Evolutionary conservation across 1,284 basidiomycete species (phyloP), one percentile per base, ranked within the genome.

Genomic region (Fomitiporia mediterranea): DNA sequence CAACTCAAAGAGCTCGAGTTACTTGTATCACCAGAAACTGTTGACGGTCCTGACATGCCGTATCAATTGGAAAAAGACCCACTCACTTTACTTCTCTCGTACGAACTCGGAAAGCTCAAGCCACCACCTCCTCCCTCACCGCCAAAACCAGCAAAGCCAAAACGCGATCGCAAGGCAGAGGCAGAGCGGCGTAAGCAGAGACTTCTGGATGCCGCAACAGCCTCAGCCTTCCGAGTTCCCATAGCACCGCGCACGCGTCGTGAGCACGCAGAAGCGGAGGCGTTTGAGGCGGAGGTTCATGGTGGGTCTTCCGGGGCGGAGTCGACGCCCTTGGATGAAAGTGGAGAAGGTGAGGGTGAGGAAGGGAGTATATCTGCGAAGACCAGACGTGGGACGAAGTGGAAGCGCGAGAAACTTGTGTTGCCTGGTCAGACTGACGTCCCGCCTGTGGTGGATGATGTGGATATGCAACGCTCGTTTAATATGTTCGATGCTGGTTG

Each of bases 401-500:
- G 55, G 56, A 53, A 32, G 35, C 58, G 30, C 21, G 60, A 66
- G 47, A 61, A 66, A 46, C 60, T 67, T 34, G 59, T 65, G 2
- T 60, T 69, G 21, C 64, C 67, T 2, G 68, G 70, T 15, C 72
- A 71, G 37, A 63, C 72, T 6, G 78, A 65, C 53, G 72, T 61
- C 7, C 78, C 80, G n/a, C 74, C 73, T 17, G 66, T 78, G 60
- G 84, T 92, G 2, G 77, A 84, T 5, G 75, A 84, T 39, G 82
- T 97, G 21, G 88, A 86, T 64, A 77, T 79, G 44, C 78, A 81
- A 60, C 81, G 82, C 55, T 87, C 87, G 37, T 97, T 96, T 76
- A 81, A 76, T 66, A 74, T 86, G 70, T 97, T 96, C 72, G 86
- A 97, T 61, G 74, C 77, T 19, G 94, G 94, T 1, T 97, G 94